These are phyloP conservation scores for Xylaria telfairii DNA, from an alignment of 495 filamentous ascomycete species.

Conservation along the genomic window DNA sequence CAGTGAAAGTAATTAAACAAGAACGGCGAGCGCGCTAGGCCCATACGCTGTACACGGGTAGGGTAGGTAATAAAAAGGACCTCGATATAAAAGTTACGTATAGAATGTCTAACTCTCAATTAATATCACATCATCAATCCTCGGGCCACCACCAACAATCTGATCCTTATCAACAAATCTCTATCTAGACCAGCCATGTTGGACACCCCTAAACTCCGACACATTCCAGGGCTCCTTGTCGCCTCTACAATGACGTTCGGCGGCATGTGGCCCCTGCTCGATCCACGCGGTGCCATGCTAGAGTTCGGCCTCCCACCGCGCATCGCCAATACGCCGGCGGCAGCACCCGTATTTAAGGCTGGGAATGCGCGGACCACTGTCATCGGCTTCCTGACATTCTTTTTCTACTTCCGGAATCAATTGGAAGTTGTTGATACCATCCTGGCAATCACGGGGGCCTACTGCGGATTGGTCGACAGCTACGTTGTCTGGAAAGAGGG, in stretches of 20 bases:
- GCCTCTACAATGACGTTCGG: conserved; percentile 40
- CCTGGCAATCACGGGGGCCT: conserved; percentile 39
- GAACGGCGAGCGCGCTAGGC: no score
- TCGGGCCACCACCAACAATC: not conserved
- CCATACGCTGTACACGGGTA: no score
- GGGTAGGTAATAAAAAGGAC: no score
- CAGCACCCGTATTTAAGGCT: conserved; percentile 38
- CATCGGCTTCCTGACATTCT: conserved; percentile 36
- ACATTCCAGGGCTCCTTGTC: conserved; percentile 41
- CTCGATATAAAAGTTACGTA: not conserved
- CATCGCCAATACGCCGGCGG: conserved; percentile 36
- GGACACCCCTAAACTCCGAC: conserved; percentile 26
- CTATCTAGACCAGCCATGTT: conserved; percentile 25
- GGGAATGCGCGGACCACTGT: conserved; percentile 40
- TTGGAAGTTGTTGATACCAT: conserved; percentile 42
- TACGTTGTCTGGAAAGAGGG: conserved; percentile 42
- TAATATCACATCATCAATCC: not conserved
- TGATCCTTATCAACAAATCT: not conserved
- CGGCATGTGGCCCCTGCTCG: conserved; percentile 39
- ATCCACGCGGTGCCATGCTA: conserved; percentile 38
- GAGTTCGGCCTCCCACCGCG: conserved; percentile 42
- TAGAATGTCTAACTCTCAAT: not conserved
- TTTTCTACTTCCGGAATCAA: conserved; percentile 41
- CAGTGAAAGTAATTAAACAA: no score
- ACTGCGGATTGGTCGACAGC: conserved; percentile 42